phyloP scores from a whole-genome alignment of 305 asterid genomes.

The Euphrasia arctica region DNA sequence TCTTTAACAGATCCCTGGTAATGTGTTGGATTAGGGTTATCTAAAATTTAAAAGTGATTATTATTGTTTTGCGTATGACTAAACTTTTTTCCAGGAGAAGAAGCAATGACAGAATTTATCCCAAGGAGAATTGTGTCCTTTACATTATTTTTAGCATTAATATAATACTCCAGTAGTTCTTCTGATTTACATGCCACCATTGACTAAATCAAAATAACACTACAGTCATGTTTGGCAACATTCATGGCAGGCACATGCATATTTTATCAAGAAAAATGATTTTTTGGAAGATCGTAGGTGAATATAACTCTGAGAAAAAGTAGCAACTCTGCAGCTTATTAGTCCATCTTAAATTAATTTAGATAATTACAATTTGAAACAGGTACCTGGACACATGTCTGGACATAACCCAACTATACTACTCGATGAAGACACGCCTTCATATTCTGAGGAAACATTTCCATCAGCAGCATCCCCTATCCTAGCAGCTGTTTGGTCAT shows the following conservation, averaged over 20 bases:
- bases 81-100: too few species aligned
- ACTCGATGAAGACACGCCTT: conserved; percentile 48
- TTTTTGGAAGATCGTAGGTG: conserved; percentile 17
- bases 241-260: conserved; percentile 17
- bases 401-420: conserved; percentile 81
- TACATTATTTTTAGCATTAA: too few species aligned
- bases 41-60: too few species aligned
- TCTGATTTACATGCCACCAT: too few species aligned
- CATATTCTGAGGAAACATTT: conserved; percentile 43
- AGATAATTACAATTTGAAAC: conserved; percentile 21
- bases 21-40: background rate
- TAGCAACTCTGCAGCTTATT: conserved; percentile 14
- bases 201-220: conserved; percentile 1
- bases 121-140: too few species aligned
- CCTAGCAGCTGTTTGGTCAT: conserved; percentile 44
- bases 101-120: too few species aligned
- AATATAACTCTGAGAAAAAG: conserved; percentile 1
- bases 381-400: conserved; percentile 98
- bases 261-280: conserved; percentile 5
- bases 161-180: too few species aligned
- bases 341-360: conserved; percentile 9
- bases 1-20: conserved; percentile 14
- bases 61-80: too few species aligned
- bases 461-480: conserved; percentile 44
- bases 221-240: conserved; percentile 11